phyloP scores from a whole-genome alignment of 73 alveolate species.

The Tetrahymena borealis region DNA sequence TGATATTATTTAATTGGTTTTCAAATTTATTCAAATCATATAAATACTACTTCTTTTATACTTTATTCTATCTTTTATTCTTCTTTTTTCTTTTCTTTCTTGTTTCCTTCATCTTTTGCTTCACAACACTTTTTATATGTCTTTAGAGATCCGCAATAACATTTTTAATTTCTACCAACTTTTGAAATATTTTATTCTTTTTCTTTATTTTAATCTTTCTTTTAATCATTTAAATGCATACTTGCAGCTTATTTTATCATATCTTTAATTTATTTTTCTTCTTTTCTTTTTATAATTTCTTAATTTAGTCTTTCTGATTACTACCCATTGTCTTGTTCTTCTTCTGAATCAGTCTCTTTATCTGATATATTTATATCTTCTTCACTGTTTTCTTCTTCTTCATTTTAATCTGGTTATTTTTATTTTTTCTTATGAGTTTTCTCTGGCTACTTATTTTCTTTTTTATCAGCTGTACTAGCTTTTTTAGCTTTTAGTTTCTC shows the following conservation, averaged over 20 bases:
- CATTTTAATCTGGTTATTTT: not conserved
- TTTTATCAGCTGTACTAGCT: too few species aligned
- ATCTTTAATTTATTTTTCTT: not conserved
- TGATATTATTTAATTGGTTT: too few species aligned
- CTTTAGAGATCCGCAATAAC: slow-evolving; percentile 34
- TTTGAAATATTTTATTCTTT: not conserved
- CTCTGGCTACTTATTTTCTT: too few species aligned
- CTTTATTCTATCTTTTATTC: not conserved
- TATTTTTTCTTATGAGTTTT: too few species aligned
- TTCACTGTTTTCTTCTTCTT: not conserved
- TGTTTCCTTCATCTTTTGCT: not conserved
- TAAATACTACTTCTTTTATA: slow-evolving; percentile 23
- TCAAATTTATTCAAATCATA: too few species aligned
- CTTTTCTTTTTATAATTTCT: not conserved
- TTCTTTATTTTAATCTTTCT: not conserved
- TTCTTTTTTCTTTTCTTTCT: not conserved
- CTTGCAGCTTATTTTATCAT: not conserved
- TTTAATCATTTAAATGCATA: not conserved
- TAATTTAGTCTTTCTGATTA: not conserved
- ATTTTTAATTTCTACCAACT: slow-evolving; percentile 23
- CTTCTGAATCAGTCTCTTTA: not conserved
- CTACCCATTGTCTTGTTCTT: not conserved
- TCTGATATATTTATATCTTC: not conserved
- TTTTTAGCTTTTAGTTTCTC: too few species aligned
- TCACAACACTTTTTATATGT: slow-evolving; percentile 38